Conservation (phyloP, 2,329 filamentous ascomycete species). For the Macrophomina phaseolina region DNA sequence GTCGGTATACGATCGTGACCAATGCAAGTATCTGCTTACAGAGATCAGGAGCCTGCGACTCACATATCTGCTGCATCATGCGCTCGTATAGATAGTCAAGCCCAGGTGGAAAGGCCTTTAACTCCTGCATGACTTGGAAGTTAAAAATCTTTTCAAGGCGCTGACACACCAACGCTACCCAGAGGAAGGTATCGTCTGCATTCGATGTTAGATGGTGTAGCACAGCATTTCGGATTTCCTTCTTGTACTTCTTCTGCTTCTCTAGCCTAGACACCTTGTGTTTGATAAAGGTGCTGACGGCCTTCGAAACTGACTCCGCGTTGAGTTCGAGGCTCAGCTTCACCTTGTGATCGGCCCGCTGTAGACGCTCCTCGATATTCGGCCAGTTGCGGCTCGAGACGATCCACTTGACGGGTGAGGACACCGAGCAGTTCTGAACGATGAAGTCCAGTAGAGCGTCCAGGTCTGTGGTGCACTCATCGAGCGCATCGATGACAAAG, state of each 20-base stretch:
- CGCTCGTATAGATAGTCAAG: constrained; percentile 46
- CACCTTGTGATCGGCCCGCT: constrained; percentile 25
- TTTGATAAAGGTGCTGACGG: no score
- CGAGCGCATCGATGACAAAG: not conserved
- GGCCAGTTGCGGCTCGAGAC: not conserved
- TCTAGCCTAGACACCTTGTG: no score
- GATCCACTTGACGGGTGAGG: not conserved
- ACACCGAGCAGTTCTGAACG: not conserved
- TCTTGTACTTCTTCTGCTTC: no score
- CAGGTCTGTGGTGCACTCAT: not conserved
- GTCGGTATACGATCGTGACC: not conserved
- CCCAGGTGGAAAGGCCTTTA: no score
- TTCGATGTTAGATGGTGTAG: constrained; percentile 38
- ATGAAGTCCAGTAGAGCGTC: not conserved
- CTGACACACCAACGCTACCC: constrained; percentile 52
- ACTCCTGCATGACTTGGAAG: no score
- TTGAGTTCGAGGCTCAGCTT: constrained; percentile 46
- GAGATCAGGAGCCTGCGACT: not conserved
- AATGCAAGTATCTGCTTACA: not conserved
- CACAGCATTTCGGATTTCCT: constrained; percentile 23
- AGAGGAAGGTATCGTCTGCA: constrained; percentile 51
- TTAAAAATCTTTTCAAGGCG: no score
- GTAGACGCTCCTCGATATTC: constrained; percentile 44
- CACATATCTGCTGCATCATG: constrained; percentile 42
- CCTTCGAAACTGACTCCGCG: constrained; percentile 37